Evolutionary conservation across 2,329 filamentous ascomycete genomes (phyloP), one percentile per base, ranked within the genome.

Genomic region (Colletotrichum agaves): DNA sequence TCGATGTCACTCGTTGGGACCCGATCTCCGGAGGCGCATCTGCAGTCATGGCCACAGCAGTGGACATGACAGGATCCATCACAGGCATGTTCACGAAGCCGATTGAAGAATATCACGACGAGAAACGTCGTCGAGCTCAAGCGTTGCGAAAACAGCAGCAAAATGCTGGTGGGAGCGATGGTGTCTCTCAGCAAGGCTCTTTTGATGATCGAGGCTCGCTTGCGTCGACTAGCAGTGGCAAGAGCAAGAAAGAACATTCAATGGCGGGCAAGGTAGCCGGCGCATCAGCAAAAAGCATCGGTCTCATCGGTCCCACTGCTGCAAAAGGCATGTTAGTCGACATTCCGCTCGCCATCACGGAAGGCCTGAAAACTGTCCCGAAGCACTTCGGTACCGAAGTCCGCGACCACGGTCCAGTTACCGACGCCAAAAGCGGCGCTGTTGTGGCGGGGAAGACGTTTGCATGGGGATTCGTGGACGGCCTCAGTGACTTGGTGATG

Each of bases 341-440:
- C 61, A 69, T 86, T 31, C 80, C 80, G 1, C 78, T 85, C 37
- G 84, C 83, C 1, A 69, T 84, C 1, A 80, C 84, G 0, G 82
- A 85, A 71, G 85, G 85, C 10, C 82, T 86, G 64, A 82, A 85
- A 70, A 84, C 84, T 27, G 81, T 83, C 6, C 85, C 85, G 7
- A 80, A 80, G 19, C 76, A 86, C 4, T 87, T 85, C 63, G 83
- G 83, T 17, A 83, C 85, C 68, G 77, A 81, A 80, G 85, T 31
- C 77, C 67, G 69, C 5, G 39, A 69, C 31, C 61, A 61, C 27
- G 79, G 11, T 75, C 77, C 50, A 10, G 79, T 86, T 52, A 81
- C 77, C 3, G 83, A 82, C 15, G 78, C 84, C 63, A 78, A 81
- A 44, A 81, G 79, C 13, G 84, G 83, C 11, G 71, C 74, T 11